Percentiles rank a stretch among this genome's conserved stretches.
phyloP scores from a whole-genome alignment of 108 stramenopile genomes.

The Nitzschia inconspicua region DNA sequence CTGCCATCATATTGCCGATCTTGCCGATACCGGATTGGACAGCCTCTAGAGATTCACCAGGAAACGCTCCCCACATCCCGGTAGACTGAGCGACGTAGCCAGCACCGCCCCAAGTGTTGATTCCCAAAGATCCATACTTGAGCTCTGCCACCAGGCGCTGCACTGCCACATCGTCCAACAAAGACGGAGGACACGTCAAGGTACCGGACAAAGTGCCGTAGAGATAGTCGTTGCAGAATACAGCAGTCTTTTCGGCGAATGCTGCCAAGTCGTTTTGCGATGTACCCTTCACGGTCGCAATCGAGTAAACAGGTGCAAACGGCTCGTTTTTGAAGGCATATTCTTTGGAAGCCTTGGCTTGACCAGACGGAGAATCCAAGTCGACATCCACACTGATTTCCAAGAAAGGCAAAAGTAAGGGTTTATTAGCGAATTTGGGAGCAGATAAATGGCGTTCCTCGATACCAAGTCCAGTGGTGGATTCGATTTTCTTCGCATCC shows the following conservation, averaged over 20 bases:
- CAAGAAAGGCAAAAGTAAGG: slow-evolving; percentile 4
- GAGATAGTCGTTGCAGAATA: slow-evolving; percentile 23
- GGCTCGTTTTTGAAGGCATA: slow-evolving; percentile 28
- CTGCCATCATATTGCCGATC: slow-evolving; percentile 3
- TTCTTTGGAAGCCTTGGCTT: slow-evolving; percentile 16
- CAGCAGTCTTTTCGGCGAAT: slow-evolving; percentile 7
- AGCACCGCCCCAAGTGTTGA: slow-evolving; percentile 9
- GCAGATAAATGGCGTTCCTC: slow-evolving; percentile 6
- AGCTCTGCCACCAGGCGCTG: slow-evolving; percentile 10
- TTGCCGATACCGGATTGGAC: slow-evolving; percentile 17
- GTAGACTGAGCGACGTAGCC: not conserved
- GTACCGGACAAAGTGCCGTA: slow-evolving; percentile 19
- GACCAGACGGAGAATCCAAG: not conserved
- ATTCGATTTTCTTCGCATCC: slow-evolving; percentile 8
- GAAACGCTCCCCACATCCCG: slow-evolving; percentile 21
- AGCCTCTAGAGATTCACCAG: slow-evolving; percentile 17
- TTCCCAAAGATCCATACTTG: slow-evolving; percentile 17
- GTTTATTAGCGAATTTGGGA: not conserved
- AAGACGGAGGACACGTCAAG: not conserved
- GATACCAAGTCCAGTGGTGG: slow-evolving; percentile 1
- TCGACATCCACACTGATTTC: slow-evolving; percentile 2
- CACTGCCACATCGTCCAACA: not conserved
- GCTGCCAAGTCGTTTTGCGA: not conserved
- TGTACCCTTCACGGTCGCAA: slow-evolving; percentile 8
- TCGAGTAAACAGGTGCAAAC: slow-evolving; percentile 26